Conservation (phyloP, 2,329 filamentous ascomycete genomes). For the Zasmidium citrigriseum region DNA sequence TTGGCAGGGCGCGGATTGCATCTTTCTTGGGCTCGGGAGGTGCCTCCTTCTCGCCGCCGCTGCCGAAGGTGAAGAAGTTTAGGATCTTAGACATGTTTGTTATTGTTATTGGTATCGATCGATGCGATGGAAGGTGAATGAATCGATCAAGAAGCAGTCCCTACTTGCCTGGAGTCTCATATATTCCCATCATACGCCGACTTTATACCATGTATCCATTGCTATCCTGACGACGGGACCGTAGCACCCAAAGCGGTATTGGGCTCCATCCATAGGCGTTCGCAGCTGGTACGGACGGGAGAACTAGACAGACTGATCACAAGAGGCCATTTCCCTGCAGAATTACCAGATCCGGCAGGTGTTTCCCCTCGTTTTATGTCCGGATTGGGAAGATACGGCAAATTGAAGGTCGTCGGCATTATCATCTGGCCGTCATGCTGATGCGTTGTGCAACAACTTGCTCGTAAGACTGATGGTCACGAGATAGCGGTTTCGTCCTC, state of each 20-base stretch:
- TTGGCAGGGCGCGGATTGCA: slow-evolving; percentile 41
- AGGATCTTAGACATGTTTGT: slow-evolving; percentile 9
- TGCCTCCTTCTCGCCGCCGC: slow-evolving; percentile 22
- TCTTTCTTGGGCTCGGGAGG: slow-evolving; percentile 27
- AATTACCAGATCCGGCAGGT: background rate
- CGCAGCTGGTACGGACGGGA: background rate
- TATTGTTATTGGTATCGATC: background rate
- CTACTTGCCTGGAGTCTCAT: background rate
- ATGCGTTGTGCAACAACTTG: background rate
- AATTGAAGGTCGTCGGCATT: background rate
- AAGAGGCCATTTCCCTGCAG: background rate
- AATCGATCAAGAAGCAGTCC: background rate
- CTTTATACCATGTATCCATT: background rate
- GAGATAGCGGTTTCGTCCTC: background rate
- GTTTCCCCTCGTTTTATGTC: background rate
- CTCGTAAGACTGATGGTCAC: background rate
- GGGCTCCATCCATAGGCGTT: background rate
- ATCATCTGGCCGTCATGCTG: background rate
- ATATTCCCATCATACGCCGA: background rate
- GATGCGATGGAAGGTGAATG: background rate
- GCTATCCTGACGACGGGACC: background rate
- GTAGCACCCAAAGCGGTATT: background rate
- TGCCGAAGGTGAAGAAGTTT: slow-evolving; percentile 42
- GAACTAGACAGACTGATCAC: background rate
- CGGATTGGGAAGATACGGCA: background rate